Evolutionary conservation across 2,329 filamentous ascomycete species (phyloP).

Genomic region (Cordyceps tenuipes): DNA sequence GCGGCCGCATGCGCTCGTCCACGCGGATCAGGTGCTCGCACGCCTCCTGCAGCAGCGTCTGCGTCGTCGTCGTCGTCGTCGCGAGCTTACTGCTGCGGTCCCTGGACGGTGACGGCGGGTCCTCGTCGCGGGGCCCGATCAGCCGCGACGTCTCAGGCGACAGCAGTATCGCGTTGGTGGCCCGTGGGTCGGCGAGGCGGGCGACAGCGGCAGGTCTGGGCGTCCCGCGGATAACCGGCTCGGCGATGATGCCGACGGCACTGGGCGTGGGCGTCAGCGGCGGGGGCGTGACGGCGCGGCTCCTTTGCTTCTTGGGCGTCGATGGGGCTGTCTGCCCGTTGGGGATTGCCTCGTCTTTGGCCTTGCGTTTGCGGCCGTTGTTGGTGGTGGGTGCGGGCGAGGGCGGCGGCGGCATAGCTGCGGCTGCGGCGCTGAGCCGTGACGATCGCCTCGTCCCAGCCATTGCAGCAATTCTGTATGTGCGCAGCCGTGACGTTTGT

Average conservation of each 20-base stretch:
- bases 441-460: slow-evolving; percentile 31
- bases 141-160: slow-evolving; percentile 62
- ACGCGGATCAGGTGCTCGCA: slow-evolving; percentile 63
- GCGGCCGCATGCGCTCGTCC: slow-evolving; percentile 61
- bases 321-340: slow-evolving; percentile 17
- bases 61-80: slow-evolving; percentile 45
- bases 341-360: background rate
- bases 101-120: slow-evolving; percentile 39
- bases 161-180: slow-evolving; percentile 62
- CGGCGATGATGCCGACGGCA: slow-evolving; percentile 31
- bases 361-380: slow-evolving; percentile 28
- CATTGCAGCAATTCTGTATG: slow-evolving; percentile 15
- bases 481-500: background rate
- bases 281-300: slow-evolving; percentile 20
- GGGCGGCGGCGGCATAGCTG: slow-evolving; percentile 17
- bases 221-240: slow-evolving; percentile 22
- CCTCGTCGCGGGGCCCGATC: slow-evolving; percentile 41
- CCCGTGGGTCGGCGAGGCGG: slow-evolving; percentile 54
- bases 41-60: slow-evolving; percentile 66
- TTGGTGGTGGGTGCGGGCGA: slow-evolving; percentile 11
- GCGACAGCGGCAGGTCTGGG: slow-evolving; percentile 34
- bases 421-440: slow-evolving; percentile 29
- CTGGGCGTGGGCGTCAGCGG: slow-evolving; percentile 42
- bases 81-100: slow-evolving; percentile 14
- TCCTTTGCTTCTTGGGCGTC: slow-evolving; percentile 24